Evolutionary conservation across 768 basidiomycete species (phyloP).

Genomic region (Termitomyces sp.): DNA sequence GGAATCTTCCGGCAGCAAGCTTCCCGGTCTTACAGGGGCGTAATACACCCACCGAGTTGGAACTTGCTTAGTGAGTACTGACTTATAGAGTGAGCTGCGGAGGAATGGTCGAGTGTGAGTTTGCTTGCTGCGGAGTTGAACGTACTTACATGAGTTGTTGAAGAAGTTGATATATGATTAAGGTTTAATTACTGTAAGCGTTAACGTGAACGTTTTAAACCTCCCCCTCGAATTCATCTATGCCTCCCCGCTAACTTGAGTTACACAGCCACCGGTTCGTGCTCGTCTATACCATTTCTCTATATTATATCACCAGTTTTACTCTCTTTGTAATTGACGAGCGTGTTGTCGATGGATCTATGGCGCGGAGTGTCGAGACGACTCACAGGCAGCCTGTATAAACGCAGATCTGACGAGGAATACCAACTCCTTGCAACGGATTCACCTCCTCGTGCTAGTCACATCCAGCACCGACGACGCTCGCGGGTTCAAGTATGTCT

Average conservation of each 20-base stretch:
- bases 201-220: no score
- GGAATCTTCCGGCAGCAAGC: no score
- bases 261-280: neutral
- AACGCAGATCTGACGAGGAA: conserved; percentile 16
- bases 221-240: neutral
- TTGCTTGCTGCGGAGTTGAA: no score
- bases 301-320: neutral
- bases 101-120: no score
- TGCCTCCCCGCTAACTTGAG: neutral
- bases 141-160: no score
- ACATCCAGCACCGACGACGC: conserved; percentile 9
- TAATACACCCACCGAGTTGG: no score
- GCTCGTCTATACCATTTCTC: neutral
- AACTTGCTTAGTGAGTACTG: no score
- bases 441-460: neutral
- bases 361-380: conserved; percentile 16
- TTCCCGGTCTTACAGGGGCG: no score
- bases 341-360: conserved; percentile 15
- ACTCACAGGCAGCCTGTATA: conserved; percentile 11
- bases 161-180: no score
- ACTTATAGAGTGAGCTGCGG: no score
- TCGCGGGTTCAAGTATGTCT: conserved; percentile 12
- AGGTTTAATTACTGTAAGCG: no score
- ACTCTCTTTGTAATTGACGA: neutral
- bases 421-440: conserved; percentile 17